Evolutionary conservation across 148 eudicot genomes (phyloP).

Genomic region (Silene uniflora): DNA sequence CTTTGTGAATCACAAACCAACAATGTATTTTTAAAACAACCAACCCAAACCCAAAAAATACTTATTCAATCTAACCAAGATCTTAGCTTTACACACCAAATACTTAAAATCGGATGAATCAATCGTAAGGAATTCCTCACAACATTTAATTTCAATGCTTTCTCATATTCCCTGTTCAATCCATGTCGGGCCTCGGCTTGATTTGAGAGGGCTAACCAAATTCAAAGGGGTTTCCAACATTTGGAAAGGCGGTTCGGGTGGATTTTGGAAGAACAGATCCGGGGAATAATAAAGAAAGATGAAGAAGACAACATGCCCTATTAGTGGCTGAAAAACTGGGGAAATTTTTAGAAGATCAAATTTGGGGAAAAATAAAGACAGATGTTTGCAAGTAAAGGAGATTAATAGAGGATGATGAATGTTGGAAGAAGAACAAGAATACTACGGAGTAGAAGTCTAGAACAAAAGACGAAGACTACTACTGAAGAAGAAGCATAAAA

Average conservation of each 20-base stretch:
- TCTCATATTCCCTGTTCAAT: slow-evolving; percentile 28
- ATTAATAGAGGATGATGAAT: no score
- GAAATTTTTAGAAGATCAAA: no score
- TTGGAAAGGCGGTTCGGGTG: slow-evolving; percentile 32
- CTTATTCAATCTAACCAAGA: slow-evolving; percentile 51
- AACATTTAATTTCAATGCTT: slow-evolving; percentile 46
- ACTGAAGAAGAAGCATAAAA: no score
- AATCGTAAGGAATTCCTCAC: slow-evolving; percentile 60
- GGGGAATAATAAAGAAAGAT: no score
- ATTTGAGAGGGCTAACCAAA: slow-evolving; percentile 69
- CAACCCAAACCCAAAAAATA: slow-evolving; percentile 54
- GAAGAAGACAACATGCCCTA: no score
- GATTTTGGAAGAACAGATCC: no score
- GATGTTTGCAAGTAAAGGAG: no score
- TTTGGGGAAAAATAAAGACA: no score
- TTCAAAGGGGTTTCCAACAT: slow-evolving; percentile 43
- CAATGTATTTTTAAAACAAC: slow-evolving; percentile 47
- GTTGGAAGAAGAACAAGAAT: no score
- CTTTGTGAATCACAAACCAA: slow-evolving; percentile 40
- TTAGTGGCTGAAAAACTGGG: no score
- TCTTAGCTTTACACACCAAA: slow-evolving; percentile 75
- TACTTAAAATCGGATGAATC: slow-evolving; percentile 60
- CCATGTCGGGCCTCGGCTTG: slow-evolving; percentile 63
- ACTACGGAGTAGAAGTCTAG: no score
- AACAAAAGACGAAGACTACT: no score